Evolutionary conservation across 345 rosid genomes (phyloP), one percentile per base, ranked within the genome.

Genomic region (Gossypium turneri): DNA sequence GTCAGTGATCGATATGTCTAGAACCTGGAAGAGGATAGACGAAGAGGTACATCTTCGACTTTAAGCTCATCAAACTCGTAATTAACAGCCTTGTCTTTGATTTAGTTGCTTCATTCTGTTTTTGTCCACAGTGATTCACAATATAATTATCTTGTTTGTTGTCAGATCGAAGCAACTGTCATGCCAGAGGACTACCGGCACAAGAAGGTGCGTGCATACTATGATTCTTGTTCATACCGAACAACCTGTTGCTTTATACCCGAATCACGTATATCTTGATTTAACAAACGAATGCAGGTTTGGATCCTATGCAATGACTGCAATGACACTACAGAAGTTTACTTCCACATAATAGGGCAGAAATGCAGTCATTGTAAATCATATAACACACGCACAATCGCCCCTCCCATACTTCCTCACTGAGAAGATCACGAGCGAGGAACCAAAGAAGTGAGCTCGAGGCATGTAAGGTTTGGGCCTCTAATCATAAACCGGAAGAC

Each of bases 281-380:
- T 73, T n/a, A 45, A 34, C 27, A 1, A 10, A 27, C 19, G 48
- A 60, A 24, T 78, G 82, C 88, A 95, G 99, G 94, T 95, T 48
- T 95, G 99, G 99, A 91, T 95, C 76, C 87, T 95, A 19, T 95
- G 99, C 77, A 95, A 95, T 29, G 98, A 95, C 87, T 95, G 99
- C 84, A 95, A 91, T 2, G 97, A 93, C 88, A 95, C 97, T 2
- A 90, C 98, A 0, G 98, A 95, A 79, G 97, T 90, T 6, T 82
- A 89, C 85, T 95, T 90, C 83, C 96, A 95, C 78, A 86, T 95
- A 75, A 84, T 91, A 0, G 96, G 99, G 45, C 97, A 95, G 83
- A 95, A 93, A 85, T 95, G 99, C 80, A 77, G 90, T 73, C 98
- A 93, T 75, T 95, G 99, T 85, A 84, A 81, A 72, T 95, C 99